Percentiles rank a stretch among this genome's conserved stretches.
phyloP scores from a whole-genome alignment of 345 rosid species.

The Boechera divaricarpa region DNA sequence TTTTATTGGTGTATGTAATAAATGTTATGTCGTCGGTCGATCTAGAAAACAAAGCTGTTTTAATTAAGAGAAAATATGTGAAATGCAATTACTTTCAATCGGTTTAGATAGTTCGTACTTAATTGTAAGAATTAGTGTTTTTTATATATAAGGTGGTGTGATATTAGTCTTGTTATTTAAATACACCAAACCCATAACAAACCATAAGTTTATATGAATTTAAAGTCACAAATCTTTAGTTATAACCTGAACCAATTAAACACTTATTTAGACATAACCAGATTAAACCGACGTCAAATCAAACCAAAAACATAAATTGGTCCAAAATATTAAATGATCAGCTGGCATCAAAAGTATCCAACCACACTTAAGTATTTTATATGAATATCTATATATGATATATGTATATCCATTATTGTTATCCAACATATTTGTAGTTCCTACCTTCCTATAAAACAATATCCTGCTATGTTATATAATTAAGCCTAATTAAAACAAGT shows the following conservation, averaged over 20 bases:
- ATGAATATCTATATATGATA: neutral
- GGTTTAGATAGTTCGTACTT: neutral
- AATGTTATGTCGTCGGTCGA: conserved; percentile 41
- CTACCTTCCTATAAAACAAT: too few species aligned
- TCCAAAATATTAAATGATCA: conserved; percentile 24
- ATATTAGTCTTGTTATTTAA: neutral
- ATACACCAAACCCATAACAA: neutral
- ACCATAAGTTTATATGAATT: neutral
- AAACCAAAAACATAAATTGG: conserved; percentile 26
- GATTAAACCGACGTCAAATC: conserved; percentile 1
- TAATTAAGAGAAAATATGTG: neutral
- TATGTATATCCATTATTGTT: neutral
- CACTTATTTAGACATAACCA: too few species aligned
- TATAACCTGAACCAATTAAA: too few species aligned
- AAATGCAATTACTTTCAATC: conserved; percentile 8
- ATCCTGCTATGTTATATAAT: neutral
- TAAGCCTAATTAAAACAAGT: neutral
- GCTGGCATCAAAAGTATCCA: conserved; percentile 24
- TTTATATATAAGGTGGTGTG: too few species aligned
- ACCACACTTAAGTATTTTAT: neutral
- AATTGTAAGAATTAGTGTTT: neutral
- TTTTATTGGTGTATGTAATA: conserved; percentile 38
- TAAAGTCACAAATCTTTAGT: too few species aligned
- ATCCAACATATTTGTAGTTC: neutral
- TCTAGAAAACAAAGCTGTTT: conserved; percentile 20